These are phyloP conservation scores for Yamadazyma nakazawae DNA, from an alignment of 805 yeast species.

Conservation along the genomic window DNA sequence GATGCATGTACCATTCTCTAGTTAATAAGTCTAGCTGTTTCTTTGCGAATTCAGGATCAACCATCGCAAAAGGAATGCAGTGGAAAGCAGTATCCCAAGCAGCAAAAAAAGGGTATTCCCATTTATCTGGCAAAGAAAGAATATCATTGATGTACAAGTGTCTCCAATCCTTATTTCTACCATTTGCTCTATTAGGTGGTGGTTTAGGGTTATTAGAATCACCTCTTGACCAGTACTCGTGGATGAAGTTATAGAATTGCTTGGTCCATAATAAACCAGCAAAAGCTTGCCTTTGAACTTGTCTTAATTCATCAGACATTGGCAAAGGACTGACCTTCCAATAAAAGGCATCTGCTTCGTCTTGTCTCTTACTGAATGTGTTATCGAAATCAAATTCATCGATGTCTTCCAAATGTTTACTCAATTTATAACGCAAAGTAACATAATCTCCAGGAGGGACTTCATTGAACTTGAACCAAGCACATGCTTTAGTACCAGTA, in stretches of 20 bases:
- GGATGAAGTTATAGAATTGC: constrained; percentile 84
- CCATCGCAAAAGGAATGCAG: constrained; percentile 87
- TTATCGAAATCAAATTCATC: constrained; percentile 76
- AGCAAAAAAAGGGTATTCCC: constrained; percentile 95
- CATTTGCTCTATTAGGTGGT: constrained; percentile 73
- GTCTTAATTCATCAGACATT: constrained; percentile 71
- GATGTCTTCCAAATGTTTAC: constrained; percentile 44
- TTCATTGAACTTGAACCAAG: constrained; percentile 76
- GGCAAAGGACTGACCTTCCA: constrained; percentile 87
- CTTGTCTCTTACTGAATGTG: constrained; percentile 64
- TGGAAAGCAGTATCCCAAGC: constrained; percentile 98
- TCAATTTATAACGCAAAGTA: constrained; percentile 73
- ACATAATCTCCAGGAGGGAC: constrained; percentile 87
- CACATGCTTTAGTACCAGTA: constrained; percentile 80
- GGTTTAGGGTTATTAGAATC: constrained; percentile 77
- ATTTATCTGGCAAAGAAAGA: constrained; percentile 86
- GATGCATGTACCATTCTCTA: constrained; percentile 97
- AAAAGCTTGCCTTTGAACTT: constrained; percentile 88
- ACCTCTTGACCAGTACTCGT: constrained; percentile 82
- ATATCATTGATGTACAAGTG: constrained; percentile 86
- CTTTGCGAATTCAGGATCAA: constrained; percentile 90
- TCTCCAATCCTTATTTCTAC: constrained; percentile 87
- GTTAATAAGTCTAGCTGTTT: constrained; percentile 81
- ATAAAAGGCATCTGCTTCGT: constrained; percentile 90
- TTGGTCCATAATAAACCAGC: constrained; percentile 93